These are phyloP conservation scores for Chlorella vulgaris DNA, from an alignment of 139 green algal genomes.

Conservation along the genomic window DNA sequence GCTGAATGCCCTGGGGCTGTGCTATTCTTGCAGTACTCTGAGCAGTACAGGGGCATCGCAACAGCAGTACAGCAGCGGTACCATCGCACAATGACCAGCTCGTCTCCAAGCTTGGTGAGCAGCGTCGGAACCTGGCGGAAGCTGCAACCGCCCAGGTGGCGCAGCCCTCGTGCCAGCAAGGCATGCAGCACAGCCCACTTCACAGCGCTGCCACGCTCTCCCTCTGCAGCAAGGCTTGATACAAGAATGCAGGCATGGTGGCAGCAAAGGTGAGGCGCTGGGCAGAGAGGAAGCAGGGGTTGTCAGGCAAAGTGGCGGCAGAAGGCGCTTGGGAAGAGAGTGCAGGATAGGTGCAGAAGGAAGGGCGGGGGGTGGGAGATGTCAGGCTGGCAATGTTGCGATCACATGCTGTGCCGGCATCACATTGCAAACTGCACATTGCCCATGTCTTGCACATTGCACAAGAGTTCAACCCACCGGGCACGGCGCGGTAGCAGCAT, in stretches of 20 bases:
- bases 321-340: too few relatives aligned
- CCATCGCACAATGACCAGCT: not conserved
- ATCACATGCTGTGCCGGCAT: too few relatives aligned
- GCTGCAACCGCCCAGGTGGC: not conserved
- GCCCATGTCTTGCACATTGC: too few relatives aligned
- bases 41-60: too few relatives aligned
- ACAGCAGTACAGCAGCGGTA: not conserved
- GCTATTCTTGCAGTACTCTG: not conserved
- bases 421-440: too few relatives aligned
- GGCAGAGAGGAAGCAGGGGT: too few relatives aligned
- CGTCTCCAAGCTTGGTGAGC: slow-evolving; percentile 5
- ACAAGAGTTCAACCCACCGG: too few relatives aligned
- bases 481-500: slow-evolving; percentile 5
- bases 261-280: too few relatives aligned
- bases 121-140: slow-evolving; percentile 17
- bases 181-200: slow-evolving; percentile 25
- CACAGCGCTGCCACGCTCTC: not conserved
- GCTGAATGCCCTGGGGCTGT: not conserved
- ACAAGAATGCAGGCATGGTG: not conserved
- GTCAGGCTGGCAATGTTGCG: too few relatives aligned
- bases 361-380: not conserved
- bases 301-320: too few relatives aligned
- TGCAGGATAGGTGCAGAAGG: too few relatives aligned
- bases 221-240: not conserved
- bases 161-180: slow-evolving; percentile 15